A percentile compares a stretch with the other conserved stretches of the same genome.
phyloP scores from a whole-genome alignment of 2,329 filamentous ascomycete genomes.

The Alternaria alternata region DNA sequence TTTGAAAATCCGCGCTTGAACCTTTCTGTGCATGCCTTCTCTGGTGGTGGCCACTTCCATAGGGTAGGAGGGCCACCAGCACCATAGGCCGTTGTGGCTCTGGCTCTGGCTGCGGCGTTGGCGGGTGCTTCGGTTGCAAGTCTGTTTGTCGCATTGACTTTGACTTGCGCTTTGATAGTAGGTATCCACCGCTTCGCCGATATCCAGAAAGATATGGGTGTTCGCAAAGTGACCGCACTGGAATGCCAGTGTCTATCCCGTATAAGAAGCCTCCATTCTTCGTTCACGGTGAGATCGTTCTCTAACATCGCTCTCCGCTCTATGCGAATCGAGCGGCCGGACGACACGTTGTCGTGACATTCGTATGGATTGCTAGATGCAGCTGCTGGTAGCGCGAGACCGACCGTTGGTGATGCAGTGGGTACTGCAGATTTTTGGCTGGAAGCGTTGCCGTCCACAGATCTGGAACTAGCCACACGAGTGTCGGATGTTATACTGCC shows the following conservation, averaged over 20 bases:
- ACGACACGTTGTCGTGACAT: no score
- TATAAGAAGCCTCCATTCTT: background rate
- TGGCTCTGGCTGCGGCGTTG: background rate
- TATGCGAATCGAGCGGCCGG: background rate
- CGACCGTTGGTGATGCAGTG: background rate
- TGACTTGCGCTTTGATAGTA: background rate
- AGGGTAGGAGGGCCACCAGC: background rate
- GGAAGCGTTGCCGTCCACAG: background rate
- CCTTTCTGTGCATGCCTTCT: background rate
- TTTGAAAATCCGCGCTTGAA: background rate
- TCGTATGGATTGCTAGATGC: background rate
- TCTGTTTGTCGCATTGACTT: background rate
- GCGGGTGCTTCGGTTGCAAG: background rate
- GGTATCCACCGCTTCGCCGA: background rate
- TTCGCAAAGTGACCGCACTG: background rate
- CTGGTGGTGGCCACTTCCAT: background rate
- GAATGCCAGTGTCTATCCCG: conserved; percentile 2
- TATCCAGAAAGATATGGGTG: background rate
- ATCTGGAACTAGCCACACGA: background rate
- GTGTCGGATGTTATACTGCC: background rate
- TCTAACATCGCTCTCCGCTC: background rate
- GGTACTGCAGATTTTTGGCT: background rate
- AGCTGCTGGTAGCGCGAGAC: background rate
- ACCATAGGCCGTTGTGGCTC: background rate
- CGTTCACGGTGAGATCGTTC: no score